Conservation (phyloP, 2,329 filamentous ascomycete genomes). For the Hymenoscyphus fraxineus region DNA sequence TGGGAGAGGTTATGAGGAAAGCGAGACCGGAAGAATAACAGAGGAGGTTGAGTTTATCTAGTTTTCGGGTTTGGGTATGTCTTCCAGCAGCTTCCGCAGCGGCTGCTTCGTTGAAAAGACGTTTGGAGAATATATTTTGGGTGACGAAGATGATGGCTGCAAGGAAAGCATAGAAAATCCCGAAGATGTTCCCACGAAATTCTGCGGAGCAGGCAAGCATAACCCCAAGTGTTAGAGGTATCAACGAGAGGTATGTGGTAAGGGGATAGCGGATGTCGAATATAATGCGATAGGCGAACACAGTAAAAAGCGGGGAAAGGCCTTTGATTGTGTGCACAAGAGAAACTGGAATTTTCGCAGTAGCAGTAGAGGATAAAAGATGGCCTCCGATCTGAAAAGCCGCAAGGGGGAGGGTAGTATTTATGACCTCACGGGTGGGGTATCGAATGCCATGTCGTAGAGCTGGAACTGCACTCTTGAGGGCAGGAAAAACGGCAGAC, state of each 20-base stretch:
- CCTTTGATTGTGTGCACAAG: slow-evolving; percentile 98
- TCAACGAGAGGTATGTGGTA: slow-evolving; percentile 81
- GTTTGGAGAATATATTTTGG: slow-evolving; percentile 98
- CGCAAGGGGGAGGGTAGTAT: slow-evolving; percentile 84
- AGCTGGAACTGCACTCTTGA: slow-evolving; percentile 71
- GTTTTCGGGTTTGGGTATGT: slow-evolving; percentile 64
- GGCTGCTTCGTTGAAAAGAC: slow-evolving; percentile 91
- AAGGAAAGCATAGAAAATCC: slow-evolving; percentile 82
- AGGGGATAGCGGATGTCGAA: slow-evolving; percentile 84
- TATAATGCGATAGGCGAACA: slow-evolving; percentile 84
- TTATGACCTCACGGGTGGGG: slow-evolving; percentile 77
- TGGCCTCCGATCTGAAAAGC: slow-evolving; percentile 92
- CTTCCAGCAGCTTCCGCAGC: slow-evolving; percentile 73
- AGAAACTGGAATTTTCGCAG: slow-evolving; percentile 90
- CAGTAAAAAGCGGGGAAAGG: slow-evolving; percentile 90
- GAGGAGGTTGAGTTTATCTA: slow-evolving; percentile 93
- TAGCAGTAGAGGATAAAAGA: slow-evolving; percentile 89
- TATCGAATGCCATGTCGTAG: slow-evolving; percentile 79
- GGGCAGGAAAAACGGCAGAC: slow-evolving; percentile 64
- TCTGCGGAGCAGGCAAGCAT: slow-evolving; percentile 93
- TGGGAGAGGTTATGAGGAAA: slow-evolving; percentile 80
- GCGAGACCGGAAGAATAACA: slow-evolving; percentile 96
- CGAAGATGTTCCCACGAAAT: slow-evolving; percentile 82
- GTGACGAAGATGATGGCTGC: slow-evolving; percentile 95
- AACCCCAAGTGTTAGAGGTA: slow-evolving; percentile 92